Percentiles rank a stretch among this genome's conserved stretches.
phyloP scores from a whole-genome alignment of 2,329 filamentous ascomycete genomes.

The Fusarium sacchari region DNA sequence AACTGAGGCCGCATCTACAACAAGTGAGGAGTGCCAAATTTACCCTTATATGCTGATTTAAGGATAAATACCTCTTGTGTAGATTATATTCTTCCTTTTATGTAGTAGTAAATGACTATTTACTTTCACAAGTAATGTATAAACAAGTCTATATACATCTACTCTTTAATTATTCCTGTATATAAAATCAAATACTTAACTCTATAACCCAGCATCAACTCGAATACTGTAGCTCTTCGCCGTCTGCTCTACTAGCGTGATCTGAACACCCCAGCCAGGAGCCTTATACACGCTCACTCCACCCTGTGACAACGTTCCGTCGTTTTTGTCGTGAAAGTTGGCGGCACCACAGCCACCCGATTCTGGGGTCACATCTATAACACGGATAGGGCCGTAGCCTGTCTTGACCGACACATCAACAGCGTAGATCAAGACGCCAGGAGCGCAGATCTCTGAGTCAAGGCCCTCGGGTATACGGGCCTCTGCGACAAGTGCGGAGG shows the following conservation, averaged over 20 bases:
- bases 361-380: constrained; percentile 46
- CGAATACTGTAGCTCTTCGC: neutral
- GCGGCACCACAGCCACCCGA: constrained; percentile 42
- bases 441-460: constrained; percentile 43
- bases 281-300: constrained; percentile 2
- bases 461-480: constrained; percentile 40
- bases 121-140: no score
- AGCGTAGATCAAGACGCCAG: constrained; percentile 50
- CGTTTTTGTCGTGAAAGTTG: constrained; percentile 43
- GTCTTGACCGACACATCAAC: constrained; percentile 43
- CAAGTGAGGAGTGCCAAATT: no score
- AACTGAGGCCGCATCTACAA: no score
- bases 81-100: no score
- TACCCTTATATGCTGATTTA: no score
- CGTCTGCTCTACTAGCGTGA: constrained; percentile 9
- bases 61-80: no score
- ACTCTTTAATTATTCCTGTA: no score
- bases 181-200: no score
- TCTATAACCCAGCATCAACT: neutral
- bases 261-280: constrained; percentile 23
- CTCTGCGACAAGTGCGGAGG: constrained; percentile 47
- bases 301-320: constrained; percentile 42
- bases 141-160: no score
- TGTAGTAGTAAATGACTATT: no score
- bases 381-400: constrained; percentile 46